Evolutionary conservation across 2,329 filamentous ascomycete genomes (phyloP), one percentile per base, ranked within the genome.

Genomic region (Colletotrichum acutatum): DNA sequence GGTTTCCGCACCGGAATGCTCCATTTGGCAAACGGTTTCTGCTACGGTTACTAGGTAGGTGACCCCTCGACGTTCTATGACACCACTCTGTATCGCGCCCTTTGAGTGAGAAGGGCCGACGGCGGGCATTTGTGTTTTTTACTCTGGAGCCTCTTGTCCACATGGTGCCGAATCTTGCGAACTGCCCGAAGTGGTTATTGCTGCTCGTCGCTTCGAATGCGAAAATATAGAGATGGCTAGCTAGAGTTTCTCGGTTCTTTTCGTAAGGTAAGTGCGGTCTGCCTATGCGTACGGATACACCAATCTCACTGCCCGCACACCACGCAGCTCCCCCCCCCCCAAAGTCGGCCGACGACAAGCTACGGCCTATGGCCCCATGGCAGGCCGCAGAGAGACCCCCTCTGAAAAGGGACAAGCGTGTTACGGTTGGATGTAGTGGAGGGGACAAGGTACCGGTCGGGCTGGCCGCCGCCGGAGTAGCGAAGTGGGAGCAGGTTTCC

Each of bases 391-490:
- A 5, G 24, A n/a, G n/a, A 52, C 19, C 8, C 9, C 46, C 22
- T 63, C 46, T 34, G 8, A 22, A 53, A 34, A 34, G 28, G 46
- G 61, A 54, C 22, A 65, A 65, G 62, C 32, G 62, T 65, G 62
- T 37, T 65, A 54, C 52, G 52, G 49, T 22, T 19, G 22, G 32
- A 34, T 22, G 62, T 42, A 24, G 32, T 56, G 32, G 62, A 42
- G 32, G 24, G n/a, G 32, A 46, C 19, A 42, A 64, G 22, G 54
- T 64, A 54, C 52, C 32, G 24, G 59, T 65, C 66, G 66, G 59
- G 66, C 70, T 65, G 66, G 59, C 70, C 70, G 66, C 64, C 32
- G 65, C 59, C 54, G 66, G 59, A 72, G 70, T 30, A 68, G 28
- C 58, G 57, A 26, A 42, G 64, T 71, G 64, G 28, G 68, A 64